phyloP scores from a whole-genome alignment of 208 protist species.

The Angomonas deanei region DNA sequence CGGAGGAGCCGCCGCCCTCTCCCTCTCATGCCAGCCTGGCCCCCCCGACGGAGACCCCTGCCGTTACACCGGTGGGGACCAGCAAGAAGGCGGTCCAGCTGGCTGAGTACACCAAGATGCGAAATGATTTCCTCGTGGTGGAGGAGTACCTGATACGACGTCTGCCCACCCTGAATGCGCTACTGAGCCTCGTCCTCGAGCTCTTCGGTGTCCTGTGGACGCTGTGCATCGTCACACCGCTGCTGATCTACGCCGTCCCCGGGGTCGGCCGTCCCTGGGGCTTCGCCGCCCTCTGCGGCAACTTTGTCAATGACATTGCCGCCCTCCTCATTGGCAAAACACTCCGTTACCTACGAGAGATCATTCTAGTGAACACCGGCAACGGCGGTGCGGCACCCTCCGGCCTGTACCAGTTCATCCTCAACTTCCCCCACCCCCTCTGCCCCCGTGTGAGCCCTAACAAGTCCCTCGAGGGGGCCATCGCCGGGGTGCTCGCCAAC shows the following conservation, averaged over 20 bases:
- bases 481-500: slow-evolving; percentile 57
- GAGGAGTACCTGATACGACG: slow-evolving; percentile 56
- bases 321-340: slow-evolving; percentile 60
- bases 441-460: slow-evolving; percentile 76
- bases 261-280: slow-evolving; percentile 51
- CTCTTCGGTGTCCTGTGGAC: slow-evolving; percentile 83
- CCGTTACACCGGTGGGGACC: background rate
- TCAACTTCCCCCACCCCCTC: slow-evolving; percentile 47
- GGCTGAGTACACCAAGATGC: background rate
- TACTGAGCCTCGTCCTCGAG: slow-evolving; percentile 80
- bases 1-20: background rate
- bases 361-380: background rate
- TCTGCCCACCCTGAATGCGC: slow-evolving; percentile 58
- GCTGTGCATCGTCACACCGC: slow-evolving; percentile 35
- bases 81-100: background rate
- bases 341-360: slow-evolving; percentile 7
- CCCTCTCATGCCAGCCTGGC: background rate
- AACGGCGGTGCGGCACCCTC: background rate
- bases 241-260: slow-evolving; percentile 49
- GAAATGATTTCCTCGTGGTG: slow-evolving; percentile 40
- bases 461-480: slow-evolving; percentile 82
- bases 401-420: slow-evolving; percentile 9
- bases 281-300: slow-evolving; percentile 45
- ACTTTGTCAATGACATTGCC: slow-evolving; percentile 79
- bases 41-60: background rate